These are phyloP conservation scores for Spinacia oleracea DNA, from an alignment of 179 eudicot species.

Conservation along the genomic window DNA sequence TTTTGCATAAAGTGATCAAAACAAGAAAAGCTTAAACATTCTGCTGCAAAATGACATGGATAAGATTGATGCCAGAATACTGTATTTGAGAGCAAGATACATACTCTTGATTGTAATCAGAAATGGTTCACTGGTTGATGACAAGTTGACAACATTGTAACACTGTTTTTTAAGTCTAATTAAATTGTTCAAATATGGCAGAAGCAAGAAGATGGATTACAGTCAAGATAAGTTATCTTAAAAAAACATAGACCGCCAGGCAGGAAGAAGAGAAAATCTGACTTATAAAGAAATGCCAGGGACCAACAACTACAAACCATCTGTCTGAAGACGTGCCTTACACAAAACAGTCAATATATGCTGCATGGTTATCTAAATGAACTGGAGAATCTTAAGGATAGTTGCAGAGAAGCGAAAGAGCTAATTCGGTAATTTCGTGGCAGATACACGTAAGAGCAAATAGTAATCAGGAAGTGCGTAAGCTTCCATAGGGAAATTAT, in stretches of 20 bases:
- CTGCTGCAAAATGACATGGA: background rate
- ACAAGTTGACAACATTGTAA: background rate
- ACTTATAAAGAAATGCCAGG: background rate
- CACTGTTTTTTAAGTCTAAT: background rate
- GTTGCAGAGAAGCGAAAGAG: too few species aligned
- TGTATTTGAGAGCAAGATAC: background rate
- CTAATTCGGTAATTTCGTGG: too few species aligned
- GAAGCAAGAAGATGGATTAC: background rate
- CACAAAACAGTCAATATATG: too few species aligned
- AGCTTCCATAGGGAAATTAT: too few species aligned
- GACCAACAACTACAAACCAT: too few species aligned
- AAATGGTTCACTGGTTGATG: background rate
- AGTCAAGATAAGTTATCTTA: background rate
- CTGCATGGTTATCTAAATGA: too few species aligned
- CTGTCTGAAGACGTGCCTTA: too few species aligned
- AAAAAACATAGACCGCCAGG: background rate
- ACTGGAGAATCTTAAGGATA: too few species aligned
- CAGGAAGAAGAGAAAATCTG: background rate
- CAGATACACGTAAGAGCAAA: too few species aligned
- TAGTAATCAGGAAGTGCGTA: too few species aligned
- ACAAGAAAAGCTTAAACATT: background rate
- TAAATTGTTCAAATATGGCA: background rate
- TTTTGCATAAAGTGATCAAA: background rate
- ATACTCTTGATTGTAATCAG: background rate
- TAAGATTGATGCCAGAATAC: background rate